Evolutionary conservation across 441 rosid species (phyloP).

Genomic region (Corymbia citriodora): DNA sequence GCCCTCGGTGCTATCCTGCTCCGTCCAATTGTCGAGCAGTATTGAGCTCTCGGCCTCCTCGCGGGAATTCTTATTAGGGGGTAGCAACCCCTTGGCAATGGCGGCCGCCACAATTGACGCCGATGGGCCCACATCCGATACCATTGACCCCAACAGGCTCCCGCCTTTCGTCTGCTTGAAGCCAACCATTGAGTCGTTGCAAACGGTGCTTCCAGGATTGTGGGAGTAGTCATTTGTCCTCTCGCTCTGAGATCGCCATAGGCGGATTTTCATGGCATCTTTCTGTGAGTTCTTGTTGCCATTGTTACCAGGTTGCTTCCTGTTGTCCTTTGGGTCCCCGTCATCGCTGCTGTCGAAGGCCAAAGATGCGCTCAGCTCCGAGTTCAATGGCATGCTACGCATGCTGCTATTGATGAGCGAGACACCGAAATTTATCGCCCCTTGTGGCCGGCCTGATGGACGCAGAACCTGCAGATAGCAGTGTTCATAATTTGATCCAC

Average conservation of each 20-base stretch:
- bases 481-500: background rate
- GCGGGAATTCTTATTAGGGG: constrained; percentile 7
- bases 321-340: background rate
- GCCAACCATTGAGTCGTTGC: constrained; percentile 14
- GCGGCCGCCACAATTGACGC: constrained; percentile 96
- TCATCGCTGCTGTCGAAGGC: constrained; percentile 17
- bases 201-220: background rate
- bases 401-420: constrained; percentile 60
- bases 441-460: constrained; percentile 85
- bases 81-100: constrained; percentile 66
- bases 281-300: background rate
- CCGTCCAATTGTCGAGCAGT: constrained; percentile 32
- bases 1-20: constrained; percentile 46
- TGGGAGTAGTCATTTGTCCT: constrained; percentile 21
- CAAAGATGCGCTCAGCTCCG: constrained; percentile 36
- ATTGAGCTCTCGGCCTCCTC: constrained; percentile 43
- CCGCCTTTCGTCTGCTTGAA: constrained; percentile 14
- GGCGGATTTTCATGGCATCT: background rate
- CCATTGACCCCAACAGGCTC: constrained; percentile 51
- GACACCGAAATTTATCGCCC: constrained; percentile 69
- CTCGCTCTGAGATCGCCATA: constrained; percentile 63
- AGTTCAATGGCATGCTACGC: constrained; percentile 72
- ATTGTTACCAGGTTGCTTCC: background rate
- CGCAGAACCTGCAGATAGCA: constrained; percentile 54
- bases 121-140: constrained; percentile 83